These are phyloP conservation scores for Fusarium sp. DNA, from an alignment of 2,329 filamentous ascomycete species.

Conservation along the genomic window DNA sequence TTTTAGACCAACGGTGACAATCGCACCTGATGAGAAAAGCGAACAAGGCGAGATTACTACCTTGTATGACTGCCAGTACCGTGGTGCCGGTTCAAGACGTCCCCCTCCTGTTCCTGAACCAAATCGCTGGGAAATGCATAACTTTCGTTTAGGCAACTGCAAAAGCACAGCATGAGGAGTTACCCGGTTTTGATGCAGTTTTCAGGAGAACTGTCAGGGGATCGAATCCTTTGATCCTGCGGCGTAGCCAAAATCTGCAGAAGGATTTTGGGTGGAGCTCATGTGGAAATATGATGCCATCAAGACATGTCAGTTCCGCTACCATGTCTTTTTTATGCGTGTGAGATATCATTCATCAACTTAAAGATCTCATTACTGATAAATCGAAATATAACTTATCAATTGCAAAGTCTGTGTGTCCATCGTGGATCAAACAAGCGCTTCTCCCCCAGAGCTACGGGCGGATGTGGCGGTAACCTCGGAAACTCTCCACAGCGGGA, in stretches of 20 bases:
- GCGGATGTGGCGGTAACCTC: background rate
- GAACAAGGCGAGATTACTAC: background rate
- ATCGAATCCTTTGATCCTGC: background rate
- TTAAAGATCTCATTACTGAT: background rate
- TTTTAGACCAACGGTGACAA: background rate
- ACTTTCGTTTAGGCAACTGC: background rate
- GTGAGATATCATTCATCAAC: background rate
- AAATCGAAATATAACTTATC: no score
- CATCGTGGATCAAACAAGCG: no score
- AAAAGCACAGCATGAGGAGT: background rate
- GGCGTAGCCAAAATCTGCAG: no score
- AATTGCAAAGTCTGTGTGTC: no score
- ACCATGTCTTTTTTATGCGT: background rate
- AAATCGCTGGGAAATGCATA: background rate
- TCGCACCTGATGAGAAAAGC: background rate
- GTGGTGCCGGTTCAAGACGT: background rate
- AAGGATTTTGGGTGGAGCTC: background rate
- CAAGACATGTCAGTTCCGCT: no score
- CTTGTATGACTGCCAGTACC: background rate
- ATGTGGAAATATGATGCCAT: background rate
- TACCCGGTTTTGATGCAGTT: no score
- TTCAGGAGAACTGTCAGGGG: constrained; percentile 1
- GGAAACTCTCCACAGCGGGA: no score
- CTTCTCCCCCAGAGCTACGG: background rate
- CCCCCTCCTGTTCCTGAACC: constrained; percentile 8